Percentiles rank a stretch among this genome's conserved stretches.
These are phyloP conservation scores for Globisporangium middletonii DNA, from an alignment of 352 stramenopile genomes.

Conservation along the genomic window DNA sequence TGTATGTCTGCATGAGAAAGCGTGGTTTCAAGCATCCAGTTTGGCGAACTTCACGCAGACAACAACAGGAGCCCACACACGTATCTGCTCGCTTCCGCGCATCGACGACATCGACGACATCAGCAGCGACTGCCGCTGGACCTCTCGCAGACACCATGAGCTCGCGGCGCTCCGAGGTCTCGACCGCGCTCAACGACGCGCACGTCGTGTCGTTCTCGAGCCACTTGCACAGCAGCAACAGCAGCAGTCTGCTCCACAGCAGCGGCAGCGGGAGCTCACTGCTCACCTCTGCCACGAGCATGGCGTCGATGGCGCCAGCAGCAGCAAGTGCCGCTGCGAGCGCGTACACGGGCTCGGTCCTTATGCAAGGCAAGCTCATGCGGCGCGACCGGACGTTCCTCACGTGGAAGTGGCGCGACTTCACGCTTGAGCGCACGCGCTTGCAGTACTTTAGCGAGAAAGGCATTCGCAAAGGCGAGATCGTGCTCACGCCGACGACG, in stretches of 20 bases:
- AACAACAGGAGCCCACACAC: too few relatives aligned
- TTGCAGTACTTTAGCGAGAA: constrained; percentile 80
- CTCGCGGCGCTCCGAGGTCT: constrained; percentile 11
- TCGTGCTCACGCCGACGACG: constrained; percentile 47
- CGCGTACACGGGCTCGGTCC: constrained; percentile 25
- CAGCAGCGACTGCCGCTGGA: not conserved
- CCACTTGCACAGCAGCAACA: not conserved
- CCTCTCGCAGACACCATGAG: not conserved
- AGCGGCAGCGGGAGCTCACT: not conserved
- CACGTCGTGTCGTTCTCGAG: constrained; percentile 7
- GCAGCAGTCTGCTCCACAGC: not conserved
- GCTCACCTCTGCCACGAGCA: constrained; percentile 2
- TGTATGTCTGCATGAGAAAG: too few relatives aligned
- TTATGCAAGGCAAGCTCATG: constrained; percentile 67
- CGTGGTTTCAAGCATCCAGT: too few relatives aligned
- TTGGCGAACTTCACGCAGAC: too few relatives aligned
- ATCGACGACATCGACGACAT: not conserved
- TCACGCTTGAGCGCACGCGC: constrained; percentile 59
- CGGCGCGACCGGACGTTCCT: constrained; percentile 67
- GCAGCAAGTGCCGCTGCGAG: constrained; percentile 1
- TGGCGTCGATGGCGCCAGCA: not conserved
- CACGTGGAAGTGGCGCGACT: constrained; percentile 83
- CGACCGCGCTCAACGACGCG: constrained; percentile 11
- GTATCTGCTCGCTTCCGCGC: not conserved
- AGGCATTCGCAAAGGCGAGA: constrained; percentile 67